A percentile compares a stretch with the other conserved stretches of the same genome.
These are phyloP conservation scores for Pharnaceum exiguum DNA, from an alignment of 148 eudicot genomes.

Conservation along the genomic window DNA sequence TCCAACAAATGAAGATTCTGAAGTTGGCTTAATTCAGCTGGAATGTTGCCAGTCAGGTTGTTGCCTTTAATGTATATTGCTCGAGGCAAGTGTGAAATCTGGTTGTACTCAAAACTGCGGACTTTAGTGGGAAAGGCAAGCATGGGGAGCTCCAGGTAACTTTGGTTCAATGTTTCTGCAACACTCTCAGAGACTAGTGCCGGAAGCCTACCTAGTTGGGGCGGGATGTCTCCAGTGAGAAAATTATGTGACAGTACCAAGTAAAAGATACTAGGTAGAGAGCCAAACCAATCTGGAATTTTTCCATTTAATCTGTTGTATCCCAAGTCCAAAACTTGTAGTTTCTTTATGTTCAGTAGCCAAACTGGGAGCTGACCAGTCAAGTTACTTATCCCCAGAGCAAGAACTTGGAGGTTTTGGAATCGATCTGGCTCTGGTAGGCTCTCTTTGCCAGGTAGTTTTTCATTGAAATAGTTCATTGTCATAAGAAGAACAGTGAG, in stretches of 20 bases:
- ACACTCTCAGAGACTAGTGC: conserved; percentile 25
- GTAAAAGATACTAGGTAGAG: conserved; percentile 59
- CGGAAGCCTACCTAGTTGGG: conserved; percentile 24
- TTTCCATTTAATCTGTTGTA: conserved; percentile 47
- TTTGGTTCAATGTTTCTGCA: conserved; percentile 17
- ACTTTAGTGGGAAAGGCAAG: conserved; percentile 37
- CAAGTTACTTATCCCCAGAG: conserved; percentile 55
- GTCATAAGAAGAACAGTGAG: conserved; percentile 53
- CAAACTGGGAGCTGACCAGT: conserved; percentile 67
- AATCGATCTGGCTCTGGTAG: conserved; percentile 37
- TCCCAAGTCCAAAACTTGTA: conserved; percentile 68
- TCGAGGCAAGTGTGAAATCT: conserved; percentile 45
- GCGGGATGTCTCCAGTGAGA: conserved; percentile 49
- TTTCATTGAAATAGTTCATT: conserved; percentile 52
- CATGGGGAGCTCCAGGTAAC: conserved; percentile 45
- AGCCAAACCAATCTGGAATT: conserved; percentile 69
- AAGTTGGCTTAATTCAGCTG: conserved; percentile 38
- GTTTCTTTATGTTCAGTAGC: conserved; percentile 43
- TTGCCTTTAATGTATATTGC: conserved; percentile 38
- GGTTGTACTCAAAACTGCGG: conserved; percentile 38
- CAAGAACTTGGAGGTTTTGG: conserved; percentile 57
- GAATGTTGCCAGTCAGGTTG: conserved; percentile 46
- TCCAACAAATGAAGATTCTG: conserved; percentile 36
- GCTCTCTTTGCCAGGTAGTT: conserved; percentile 36
- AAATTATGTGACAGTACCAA: conserved; percentile 61